Evolutionary conservation across 352 stramenopile genomes (phyloP), one percentile per base, ranked within the genome.

Genomic region (Halophytophthora polymorphica): DNA sequence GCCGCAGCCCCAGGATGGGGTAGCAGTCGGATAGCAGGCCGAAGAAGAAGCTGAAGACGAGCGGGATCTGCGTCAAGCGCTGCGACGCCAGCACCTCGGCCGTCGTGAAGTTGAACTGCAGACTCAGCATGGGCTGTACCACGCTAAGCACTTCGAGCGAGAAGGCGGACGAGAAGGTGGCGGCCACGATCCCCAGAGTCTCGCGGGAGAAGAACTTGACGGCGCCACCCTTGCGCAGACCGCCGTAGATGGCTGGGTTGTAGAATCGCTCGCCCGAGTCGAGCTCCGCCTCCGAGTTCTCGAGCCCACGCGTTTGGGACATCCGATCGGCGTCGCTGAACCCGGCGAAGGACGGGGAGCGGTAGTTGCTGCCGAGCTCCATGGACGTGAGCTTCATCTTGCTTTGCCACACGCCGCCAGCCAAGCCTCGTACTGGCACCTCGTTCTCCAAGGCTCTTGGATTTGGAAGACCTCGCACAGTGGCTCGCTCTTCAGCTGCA

Each of bases 1-100:
- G 77, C 18, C 84, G 87, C 15, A 92, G 71, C 2, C 89, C 88
- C 69, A 88, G 86, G 68, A 97, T 93, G 29, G 92, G 90, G 55
- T 95, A 91, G 44, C 77, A 96, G 60, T 98, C 88, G 15, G 77
- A 95, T 10, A 97, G 53, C 2, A 97, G 66, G 28, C 90, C 90
- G 35, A 96, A 76, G 14, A 97, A 66, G 38, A 97, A 90, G 64
- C 89, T 96, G 42, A 96, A 75, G 13, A 72, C 79, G 77, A 90
- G 94, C 21, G 89, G 87, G 50, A 97, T 69, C 38, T 93, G 67
- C 28, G 95, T 77, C 7, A 88, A 58, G 10, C 77, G 78, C 51
- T 3, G 78, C 72, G 2, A n/a, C n/a, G 73, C 60, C n/a, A 69
- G 44, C 49, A 73, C 64, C 55, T 87, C 35, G 15, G 68, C 51